phyloP scores from a whole-genome alignment of 768 basidiomycete species.

The Gelatoporia subvermispora region DNA sequence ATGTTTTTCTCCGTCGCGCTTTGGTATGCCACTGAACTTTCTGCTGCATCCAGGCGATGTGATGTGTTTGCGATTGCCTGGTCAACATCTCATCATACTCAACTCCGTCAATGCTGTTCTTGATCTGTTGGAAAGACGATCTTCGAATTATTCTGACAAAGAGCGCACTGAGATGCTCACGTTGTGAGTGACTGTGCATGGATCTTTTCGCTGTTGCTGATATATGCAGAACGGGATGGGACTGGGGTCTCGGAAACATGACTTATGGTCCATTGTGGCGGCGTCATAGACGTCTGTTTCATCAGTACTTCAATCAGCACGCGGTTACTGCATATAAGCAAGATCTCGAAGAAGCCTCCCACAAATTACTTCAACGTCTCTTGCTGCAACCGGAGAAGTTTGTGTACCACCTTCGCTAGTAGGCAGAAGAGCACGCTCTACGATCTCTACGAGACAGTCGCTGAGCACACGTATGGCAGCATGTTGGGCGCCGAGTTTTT shows the following conservation, averaged over 20 bases:
- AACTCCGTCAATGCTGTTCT: constrained; percentile 3
- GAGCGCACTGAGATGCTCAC: no score
- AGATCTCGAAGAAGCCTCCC: constrained; percentile 22
- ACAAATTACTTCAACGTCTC: constrained; percentile 17
- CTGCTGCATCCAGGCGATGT: constrained; percentile 14
- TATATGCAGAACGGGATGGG: constrained; percentile 35
- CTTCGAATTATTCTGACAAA: constrained; percentile 14
- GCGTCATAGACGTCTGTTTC: constrained; percentile 24
- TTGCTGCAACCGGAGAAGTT: constrained; percentile 23
- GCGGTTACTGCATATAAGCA: constrained; percentile 12
- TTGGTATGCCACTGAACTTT: no score
- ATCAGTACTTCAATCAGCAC: constrained; percentile 17
- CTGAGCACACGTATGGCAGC: not conserved
- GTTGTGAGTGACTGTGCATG: no score
- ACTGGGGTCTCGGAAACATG: constrained; percentile 33
- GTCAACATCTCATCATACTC: constrained; percentile 7
- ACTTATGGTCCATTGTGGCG: constrained; percentile 23
- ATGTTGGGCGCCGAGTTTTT: constrained; percentile 37
- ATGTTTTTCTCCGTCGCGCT: no score
- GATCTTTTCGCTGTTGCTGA: no score
- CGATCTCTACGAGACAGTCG: no score
- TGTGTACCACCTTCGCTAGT: constrained; percentile 20
- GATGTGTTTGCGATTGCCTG: constrained; percentile 9
- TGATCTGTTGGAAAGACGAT: constrained; percentile 18
- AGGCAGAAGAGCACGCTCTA: constrained; percentile 7